Conservation (phyloP, 805 yeast species). For the Starmerella powellii region DNA sequence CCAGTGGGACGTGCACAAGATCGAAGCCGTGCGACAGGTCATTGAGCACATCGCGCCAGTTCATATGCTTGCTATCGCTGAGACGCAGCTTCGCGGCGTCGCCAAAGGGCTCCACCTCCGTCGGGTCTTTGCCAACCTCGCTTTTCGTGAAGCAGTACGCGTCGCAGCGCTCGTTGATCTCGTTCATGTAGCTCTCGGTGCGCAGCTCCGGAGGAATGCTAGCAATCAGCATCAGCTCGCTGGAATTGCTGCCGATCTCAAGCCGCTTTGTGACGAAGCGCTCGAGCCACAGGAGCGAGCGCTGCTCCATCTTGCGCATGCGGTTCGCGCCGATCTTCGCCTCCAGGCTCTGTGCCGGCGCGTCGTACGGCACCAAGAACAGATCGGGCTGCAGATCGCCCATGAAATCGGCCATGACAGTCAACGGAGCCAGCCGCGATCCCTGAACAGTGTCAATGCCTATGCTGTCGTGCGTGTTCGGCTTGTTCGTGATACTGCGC, state of each 20-base stretch:
- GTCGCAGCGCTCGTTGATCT: constrained; percentile 12
- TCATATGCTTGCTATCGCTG: constrained; percentile 13
- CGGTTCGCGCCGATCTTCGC: constrained; percentile 30
- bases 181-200: constrained; percentile 14
- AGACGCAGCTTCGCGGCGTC: constrained; percentile 10
- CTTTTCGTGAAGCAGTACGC: constrained; percentile 7
- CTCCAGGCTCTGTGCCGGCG: constrained; percentile 24
- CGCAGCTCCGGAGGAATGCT: constrained; percentile 28
- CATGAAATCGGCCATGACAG: constrained; percentile 20
- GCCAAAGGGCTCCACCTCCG: not conserved
- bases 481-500: constrained; percentile 23
- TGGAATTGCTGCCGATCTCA: not conserved
- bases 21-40: constrained; percentile 29
- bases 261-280: constrained; percentile 13
- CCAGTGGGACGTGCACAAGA: constrained; percentile 27
- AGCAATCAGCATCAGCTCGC: constrained; percentile 22
- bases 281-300: constrained; percentile 29
- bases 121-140: not conserved
- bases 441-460: constrained; percentile 33
- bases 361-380: constrained; percentile 29
- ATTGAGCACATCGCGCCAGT: constrained; percentile 20
- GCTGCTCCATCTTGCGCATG: constrained; percentile 28
- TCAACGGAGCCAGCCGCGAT: constrained; percentile 24
- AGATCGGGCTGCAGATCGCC: constrained; percentile 26
- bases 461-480: constrained; percentile 28